These are phyloP conservation scores for Sphenostylis stenocarpa DNA, from an alignment of 306 rosid genomes.

Conservation along the genomic window DNA sequence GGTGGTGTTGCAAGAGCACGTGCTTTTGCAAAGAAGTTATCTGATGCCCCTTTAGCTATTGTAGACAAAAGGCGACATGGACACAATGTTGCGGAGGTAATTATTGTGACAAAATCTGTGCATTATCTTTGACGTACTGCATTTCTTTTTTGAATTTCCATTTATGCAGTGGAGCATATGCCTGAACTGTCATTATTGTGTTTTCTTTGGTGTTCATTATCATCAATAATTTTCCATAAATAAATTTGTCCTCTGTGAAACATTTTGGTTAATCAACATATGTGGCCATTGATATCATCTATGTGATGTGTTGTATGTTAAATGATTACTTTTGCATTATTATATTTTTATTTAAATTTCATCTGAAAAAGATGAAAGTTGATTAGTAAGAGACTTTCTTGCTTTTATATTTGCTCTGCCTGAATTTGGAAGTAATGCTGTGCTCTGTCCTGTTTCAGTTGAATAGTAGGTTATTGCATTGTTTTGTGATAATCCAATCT, in stretches of 20 bases:
- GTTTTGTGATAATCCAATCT: neutral
- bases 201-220: neutral
- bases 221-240: neutral
- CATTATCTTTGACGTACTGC: neutral
- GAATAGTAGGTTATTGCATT: neutral
- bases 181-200: neutral
- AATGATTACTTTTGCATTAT: neutral
- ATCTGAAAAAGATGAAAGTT: neutral
- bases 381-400: neutral
- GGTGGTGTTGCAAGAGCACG: conserved; percentile 99
- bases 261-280: neutral
- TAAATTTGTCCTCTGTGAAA: neutral
- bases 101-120: neutral
- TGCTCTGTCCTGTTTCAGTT: neutral
- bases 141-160: conserved; percentile 20
- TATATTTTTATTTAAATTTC: neutral
- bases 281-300: neutral
- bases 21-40: conserved; percentile 91
- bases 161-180: neutral
- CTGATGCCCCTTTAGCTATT: conserved; percentile 97
- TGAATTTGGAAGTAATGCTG: neutral
- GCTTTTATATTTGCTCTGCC: neutral
- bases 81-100: conserved; percentile 94
- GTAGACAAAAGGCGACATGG: conserved; percentile 97
- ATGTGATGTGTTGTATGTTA: neutral